phyloP scores from a whole-genome alignment of 768 basidiomycete species.

The Suillus alpinus region DNA sequence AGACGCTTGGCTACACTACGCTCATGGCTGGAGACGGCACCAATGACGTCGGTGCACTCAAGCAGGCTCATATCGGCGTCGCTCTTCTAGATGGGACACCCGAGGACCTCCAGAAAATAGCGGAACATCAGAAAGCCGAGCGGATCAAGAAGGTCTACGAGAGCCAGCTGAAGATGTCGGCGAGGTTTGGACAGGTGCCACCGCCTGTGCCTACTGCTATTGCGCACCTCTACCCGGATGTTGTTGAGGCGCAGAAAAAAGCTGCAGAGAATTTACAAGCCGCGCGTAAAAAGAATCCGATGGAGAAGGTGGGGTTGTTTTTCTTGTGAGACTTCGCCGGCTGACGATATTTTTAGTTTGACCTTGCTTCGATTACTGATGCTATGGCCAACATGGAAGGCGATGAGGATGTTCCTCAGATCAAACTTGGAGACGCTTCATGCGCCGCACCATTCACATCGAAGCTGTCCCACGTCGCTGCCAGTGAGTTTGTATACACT shows the following conservation, averaged over 20 bases:
- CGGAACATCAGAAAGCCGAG: constrained; percentile 86
- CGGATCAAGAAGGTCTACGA: constrained; percentile 97
- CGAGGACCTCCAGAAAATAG: constrained; percentile 91
- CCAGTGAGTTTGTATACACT: constrained; percentile 58
- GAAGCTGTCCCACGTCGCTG: constrained; percentile 94
- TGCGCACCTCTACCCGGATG: constrained; percentile 84
- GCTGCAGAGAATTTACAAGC: constrained; percentile 62
- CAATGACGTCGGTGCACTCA: constrained; percentile 97
- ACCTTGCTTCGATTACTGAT: constrained; percentile 74
- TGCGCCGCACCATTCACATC: constrained; percentile 99
- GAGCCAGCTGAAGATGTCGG: constrained; percentile 86
- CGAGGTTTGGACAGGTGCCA: constrained; percentile 88
- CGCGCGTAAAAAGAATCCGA: constrained; percentile 79
- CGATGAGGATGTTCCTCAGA: constrained; percentile 93
- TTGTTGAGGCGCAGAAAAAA: constrained; percentile 84
- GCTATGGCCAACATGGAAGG: constrained; percentile 92
- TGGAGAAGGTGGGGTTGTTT: constrained; percentile 71
- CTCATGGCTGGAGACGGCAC: constrained; percentile 99
- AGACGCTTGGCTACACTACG: constrained; percentile 85
- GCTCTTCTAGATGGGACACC: constrained; percentile 88
- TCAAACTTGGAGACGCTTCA: constrained; percentile 98
- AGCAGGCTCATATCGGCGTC: constrained; percentile 96
- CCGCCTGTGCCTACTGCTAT: constrained; percentile 90
- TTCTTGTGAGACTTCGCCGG: constrained; percentile 1
- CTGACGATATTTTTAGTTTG: constrained; percentile 53